These are phyloP conservation scores for Lodderomyces oxycetoniae DNA, from an alignment of 1,139 yeast species.

Conservation along the genomic window DNA sequence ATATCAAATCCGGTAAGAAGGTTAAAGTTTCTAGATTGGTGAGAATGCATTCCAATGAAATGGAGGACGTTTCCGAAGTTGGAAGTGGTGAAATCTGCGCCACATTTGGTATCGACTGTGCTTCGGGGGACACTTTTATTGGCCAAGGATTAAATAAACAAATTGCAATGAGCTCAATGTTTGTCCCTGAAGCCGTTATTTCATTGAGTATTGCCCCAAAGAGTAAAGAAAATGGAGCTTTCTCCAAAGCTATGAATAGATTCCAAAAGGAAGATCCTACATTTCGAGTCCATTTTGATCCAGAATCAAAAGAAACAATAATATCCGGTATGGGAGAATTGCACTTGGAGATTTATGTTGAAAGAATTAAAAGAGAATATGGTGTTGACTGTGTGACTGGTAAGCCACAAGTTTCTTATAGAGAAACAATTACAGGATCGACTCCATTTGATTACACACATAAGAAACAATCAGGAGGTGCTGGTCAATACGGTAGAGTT, in stretches of 20 bases:
- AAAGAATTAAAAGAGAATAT: conserved; percentile 96
- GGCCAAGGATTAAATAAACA: conserved; percentile 62
- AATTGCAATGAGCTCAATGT: conserved; percentile 95
- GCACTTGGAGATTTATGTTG: conserved; percentile 94
- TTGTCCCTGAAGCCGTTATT: conserved; percentile 96
- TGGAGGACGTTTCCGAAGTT: conserved; percentile 95
- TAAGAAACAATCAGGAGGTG: conserved; percentile 98
- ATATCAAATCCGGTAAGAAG: conserved; percentile 88
- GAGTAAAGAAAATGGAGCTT: conserved; percentile 75
- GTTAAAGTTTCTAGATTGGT: conserved; percentile 93
- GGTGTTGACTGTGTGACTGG: conserved; percentile 95
- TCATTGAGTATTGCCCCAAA: conserved; percentile 88
- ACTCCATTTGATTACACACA: conserved; percentile 90
- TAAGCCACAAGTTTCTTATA: conserved; percentile 95
- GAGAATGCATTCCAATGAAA: conserved; percentile 97
- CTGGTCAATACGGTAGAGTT: conserved; percentile 98
- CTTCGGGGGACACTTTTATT: conserved; percentile 98
- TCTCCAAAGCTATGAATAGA: conserved; percentile 93
- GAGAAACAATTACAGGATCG: conserved; percentile 79
- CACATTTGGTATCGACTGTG: conserved; percentile 97
- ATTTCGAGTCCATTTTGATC: conserved; percentile 84
- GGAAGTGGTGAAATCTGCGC: conserved; percentile 99
- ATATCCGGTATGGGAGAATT: conserved; percentile 99
- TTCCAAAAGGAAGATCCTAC: conserved; percentile 99
- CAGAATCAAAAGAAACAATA: conserved; percentile 91